A percentile compares a stretch with the other conserved stretches of the same genome.
Evolutionary conservation across 495 filamentous ascomycete genomes (phyloP).

Genomic region (Friedmanniomyces endolithicus): DNA sequence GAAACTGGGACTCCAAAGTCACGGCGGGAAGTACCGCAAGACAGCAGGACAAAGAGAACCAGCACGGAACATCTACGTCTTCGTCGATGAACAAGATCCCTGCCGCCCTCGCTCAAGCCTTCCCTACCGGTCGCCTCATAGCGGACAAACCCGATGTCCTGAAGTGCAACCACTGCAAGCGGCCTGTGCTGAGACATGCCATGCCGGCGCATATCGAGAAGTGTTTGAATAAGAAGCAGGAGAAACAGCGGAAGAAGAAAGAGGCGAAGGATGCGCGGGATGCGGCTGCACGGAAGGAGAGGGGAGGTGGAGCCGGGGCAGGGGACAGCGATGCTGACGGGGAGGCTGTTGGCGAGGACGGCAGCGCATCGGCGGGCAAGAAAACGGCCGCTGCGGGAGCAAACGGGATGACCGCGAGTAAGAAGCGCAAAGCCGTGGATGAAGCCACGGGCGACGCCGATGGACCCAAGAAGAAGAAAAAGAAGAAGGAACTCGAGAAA

Average conservation of each 20-base stretch:
- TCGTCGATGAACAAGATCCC: conserved; percentile 63
- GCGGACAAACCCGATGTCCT: conserved; percentile 29
- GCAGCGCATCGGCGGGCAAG: conserved; percentile 54
- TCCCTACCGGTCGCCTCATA: conserved; percentile 58
- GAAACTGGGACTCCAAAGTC: conserved; percentile 12
- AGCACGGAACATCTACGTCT: conserved; percentile 32
- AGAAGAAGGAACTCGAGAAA: conserved; percentile 80
- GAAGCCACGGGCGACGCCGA: conserved; percentile 48
- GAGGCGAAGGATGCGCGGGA: conserved; percentile 42
- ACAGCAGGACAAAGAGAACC: conserved; percentile 17
- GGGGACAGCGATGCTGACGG: conserved; percentile 25
- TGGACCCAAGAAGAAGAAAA: conserved; percentile 34
- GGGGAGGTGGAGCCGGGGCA: conserved; percentile 3
- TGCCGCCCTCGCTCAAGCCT: conserved; percentile 52
- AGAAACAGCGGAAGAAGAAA: conserved; percentile 35
- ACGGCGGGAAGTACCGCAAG: background rate
- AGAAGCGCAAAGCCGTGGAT: conserved; percentile 86
- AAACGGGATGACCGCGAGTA: conserved; percentile 54
- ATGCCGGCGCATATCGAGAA: conserved; percentile 29
- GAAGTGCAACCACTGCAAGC: conserved; percentile 35
- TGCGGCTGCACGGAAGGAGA: conserved; percentile 34
- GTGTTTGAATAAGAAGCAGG: conserved; percentile 39
- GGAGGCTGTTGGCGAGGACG: conserved; percentile 30
- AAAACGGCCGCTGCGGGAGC: conserved; percentile 47
- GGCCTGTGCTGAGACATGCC: conserved; percentile 27